These are phyloP conservation scores for Huntiella omanensis DNA, from an alignment of 2,329 filamentous ascomycete species.

Conservation along the genomic window DNA sequence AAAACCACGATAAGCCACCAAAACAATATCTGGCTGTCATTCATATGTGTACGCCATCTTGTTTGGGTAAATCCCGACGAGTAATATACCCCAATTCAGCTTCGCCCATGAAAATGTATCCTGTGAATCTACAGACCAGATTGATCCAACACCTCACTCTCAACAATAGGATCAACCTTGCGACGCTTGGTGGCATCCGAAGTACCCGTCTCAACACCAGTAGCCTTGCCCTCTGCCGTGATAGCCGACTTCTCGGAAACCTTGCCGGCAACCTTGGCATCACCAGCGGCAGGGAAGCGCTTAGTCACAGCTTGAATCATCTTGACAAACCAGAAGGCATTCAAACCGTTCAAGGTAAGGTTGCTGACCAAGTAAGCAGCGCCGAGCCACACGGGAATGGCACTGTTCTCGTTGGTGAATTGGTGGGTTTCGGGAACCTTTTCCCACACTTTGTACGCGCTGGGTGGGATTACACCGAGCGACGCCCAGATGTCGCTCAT, in stretches of 20 bases:
- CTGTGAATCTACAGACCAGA: constrained; percentile 2
- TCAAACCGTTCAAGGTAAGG: constrained; percentile 52
- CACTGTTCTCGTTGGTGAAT: constrained; percentile 29
- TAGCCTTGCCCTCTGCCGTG: constrained; percentile 3
- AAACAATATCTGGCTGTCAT: too few relatives aligned
- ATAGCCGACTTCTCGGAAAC: background rate
- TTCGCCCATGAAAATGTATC: background rate
- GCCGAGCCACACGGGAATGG: constrained; percentile 52
- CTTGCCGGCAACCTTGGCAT: background rate
- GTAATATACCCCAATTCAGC: too few relatives aligned
- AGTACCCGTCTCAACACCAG: constrained; percentile 5
- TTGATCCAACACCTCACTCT: constrained; percentile 5
- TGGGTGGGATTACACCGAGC: constrained; percentile 7
- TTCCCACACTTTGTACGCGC: constrained; percentile 17
- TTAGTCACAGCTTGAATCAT: constrained; percentile 68
- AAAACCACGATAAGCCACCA: too few relatives aligned
- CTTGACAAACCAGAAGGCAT: constrained; percentile 73
- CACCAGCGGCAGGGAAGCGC: constrained; percentile 35
- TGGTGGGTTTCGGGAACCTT: constrained; percentile 19
- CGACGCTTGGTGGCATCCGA: constrained; percentile 6
- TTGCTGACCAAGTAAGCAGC: constrained; percentile 51
- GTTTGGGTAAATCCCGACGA: too few relatives aligned
- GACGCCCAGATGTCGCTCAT: constrained; percentile 47
- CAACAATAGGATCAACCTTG: constrained; percentile 6
- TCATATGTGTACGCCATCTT: too few relatives aligned